Base-by-base conservation (phyloP, 1,284 basidiomycete species). In the Heterobasidion irregulare region DNA sequence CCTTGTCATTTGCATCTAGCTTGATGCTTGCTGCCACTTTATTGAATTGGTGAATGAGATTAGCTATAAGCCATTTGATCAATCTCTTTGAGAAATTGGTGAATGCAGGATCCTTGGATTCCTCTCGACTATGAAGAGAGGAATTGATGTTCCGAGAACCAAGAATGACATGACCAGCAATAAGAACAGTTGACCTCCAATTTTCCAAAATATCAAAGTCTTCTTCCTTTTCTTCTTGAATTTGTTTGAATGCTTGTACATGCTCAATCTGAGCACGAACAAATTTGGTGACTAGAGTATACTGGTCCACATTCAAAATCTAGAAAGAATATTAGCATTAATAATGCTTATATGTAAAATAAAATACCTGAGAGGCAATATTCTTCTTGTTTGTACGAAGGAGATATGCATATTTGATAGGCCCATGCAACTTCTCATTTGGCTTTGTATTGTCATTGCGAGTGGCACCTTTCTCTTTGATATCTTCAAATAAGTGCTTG, bases 311-410 rank as follows among this genome's bases (percentile, higher is more conserved):
- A 2, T 47, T 15, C 12, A 61, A 46, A 18, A 65, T 50, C 63
- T 65, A 43, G n/a, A n/a, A n/a, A n/a, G n/a, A n/a, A n/a, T n/a
- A n/a, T n/a, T n/a, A n/a, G n/a, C n/a, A n/a, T n/a, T n/a, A n/a
- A n/a, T n/a, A n/a, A n/a, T n/a, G n/a, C n/a, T n/a, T n/a, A n/a
- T n/a, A n/a, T 43, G 26, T 19, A 46, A 47, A 18, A 46, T 43
- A 41, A 53, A 47, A 54, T 47, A 66, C 66, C 61, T 66, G 66
- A 6, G 47, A 32, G 8, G 54, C 64, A 43, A 64, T 53, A 47
- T 64, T 53, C 55, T 68, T 67, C 55, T 67, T 68, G 53, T 73
- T 72, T 15, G 65, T 65, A 2, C 45, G 56, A 1, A 41, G 15
- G 4, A 34, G 56, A 50, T 69, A 70, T 2, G 53, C 50, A 8